Base-by-base conservation (phyloP, 176 grass and related monocot species). In the Carex kokanica region DNA sequence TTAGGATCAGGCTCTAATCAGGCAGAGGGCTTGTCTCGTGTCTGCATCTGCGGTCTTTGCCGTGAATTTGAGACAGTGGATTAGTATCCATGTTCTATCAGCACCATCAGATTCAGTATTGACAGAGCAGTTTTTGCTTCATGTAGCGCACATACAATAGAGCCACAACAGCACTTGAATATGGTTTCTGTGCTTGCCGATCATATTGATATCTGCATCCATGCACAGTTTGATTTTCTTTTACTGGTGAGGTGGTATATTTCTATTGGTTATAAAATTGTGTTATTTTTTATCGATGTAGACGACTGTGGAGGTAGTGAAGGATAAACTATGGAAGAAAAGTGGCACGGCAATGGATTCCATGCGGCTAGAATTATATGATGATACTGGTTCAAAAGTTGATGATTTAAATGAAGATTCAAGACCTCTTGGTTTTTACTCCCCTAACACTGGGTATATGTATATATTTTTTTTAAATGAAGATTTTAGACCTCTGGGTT, bases 251-350 rank as follows among this genome's bases (percentile, higher is more conserved):
- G 31, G 47, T 59, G 43, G 27, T 61, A 8, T n/a, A 41, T n/a
- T 18, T n/a, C 32, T 70, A 17, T 70, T 8, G 7, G 16, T 43
- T 38, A 10, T 18, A 70, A 9, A 70, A 9, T 61, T 15, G 31
- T 40, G 8, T 70, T 43, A 8, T n/a, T 43, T 70, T 17, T 56
- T 2, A 51, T 51, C 2, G 2, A 36, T 52, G 40, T 81, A 97
- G 94, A 91, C 81, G 11, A 88, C 86, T 31, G 91, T 98, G 8
- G 91, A 94, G 84, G 77, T 88, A 38, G 84, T 93, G 29, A 98
- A 95, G 87, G 95, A 95, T 53, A 98, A 98, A 85, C 81, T 98
- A 45, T 98, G 95, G 92, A 91, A 88, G 86, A 98, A 95, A 78
- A 94, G 87, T 23, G 92, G 92, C 17, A 98, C 92, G 2, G 43